Evolutionary conservation across 768 basidiomycete species (phyloP), one percentile per base, ranked within the genome.

Genomic region (Tricholoma furcatifolium): DNA sequence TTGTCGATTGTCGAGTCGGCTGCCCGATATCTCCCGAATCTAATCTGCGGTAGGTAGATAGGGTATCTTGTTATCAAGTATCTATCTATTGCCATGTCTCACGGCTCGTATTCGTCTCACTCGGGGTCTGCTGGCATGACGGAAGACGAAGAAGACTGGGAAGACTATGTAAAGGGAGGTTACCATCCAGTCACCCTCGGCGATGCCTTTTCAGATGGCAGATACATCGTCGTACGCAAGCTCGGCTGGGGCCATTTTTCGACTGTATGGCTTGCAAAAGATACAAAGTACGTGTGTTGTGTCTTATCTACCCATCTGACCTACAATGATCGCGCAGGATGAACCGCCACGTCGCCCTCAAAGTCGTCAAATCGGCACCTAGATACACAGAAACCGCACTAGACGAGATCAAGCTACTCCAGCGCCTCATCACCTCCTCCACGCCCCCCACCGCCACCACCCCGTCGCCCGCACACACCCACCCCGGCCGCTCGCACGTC

Each of bases 311-410:
- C 15, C 47, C 2, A 17, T 7, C 18, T 18, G n/a, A 55, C 47
- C 49, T 47, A 54, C 51, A 48, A 52, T 47, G 51, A 54, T 40
- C 62, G 59, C 59, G 49, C 72, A 99, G 96, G 66, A 79, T 93
- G 74, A 86, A 91, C 61, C 90, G 93, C 44, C 97, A 99, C 72
- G 97, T 99, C 63, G 97, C 97, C 12, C 87, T 99, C 68, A 99
- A 99, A 72, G 92, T 99, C 65, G 97, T 99, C 69, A 99, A 98
- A 71, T 97, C 95, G 14, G 97, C 96, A 0, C 85, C 88, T 0
- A 80, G 97, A 44, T 99, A 99, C 71, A 99, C 96, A 1, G 96
- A 99, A 67, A 99, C 97, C 0, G 97, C 97, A 0, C 77, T 98
- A 31, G 97, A 99, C 74, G 97, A 99, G 74, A 98, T 99, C 74